A percentile compares a stretch with the other conserved stretches of the same genome.
phyloP scores from a whole-genome alignment of 2,329 filamentous ascomycete species.

The Herpomyces periplanetae region DNA sequence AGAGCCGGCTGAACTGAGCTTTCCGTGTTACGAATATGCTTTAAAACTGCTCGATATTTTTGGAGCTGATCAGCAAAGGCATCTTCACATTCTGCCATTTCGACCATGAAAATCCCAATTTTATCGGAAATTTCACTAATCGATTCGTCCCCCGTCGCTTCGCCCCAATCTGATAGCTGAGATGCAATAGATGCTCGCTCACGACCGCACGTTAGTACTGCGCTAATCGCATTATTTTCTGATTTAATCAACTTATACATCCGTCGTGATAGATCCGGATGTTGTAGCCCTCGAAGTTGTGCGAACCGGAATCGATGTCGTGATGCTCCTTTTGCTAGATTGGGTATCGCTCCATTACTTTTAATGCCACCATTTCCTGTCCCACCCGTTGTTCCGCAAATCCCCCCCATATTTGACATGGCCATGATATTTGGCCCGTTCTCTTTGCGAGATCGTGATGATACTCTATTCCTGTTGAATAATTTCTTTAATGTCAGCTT shows the following conservation, averaged over 20 bases:
- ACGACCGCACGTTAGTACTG: slow-evolving; percentile 44
- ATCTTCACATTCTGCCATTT: slow-evolving; percentile 81
- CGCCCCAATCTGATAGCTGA: slow-evolving; percentile 85
- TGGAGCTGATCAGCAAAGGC: slow-evolving; percentile 50
- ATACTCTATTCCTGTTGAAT: no score
- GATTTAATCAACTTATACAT: slow-evolving; percentile 79
- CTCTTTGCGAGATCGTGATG: no score
- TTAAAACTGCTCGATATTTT: slow-evolving; percentile 40
- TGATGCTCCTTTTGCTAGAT: neutral
- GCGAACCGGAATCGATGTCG: slow-evolving; percentile 35
- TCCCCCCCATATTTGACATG: no score
- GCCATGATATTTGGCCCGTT: no score
- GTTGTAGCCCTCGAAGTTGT: slow-evolving; percentile 42
- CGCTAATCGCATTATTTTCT: slow-evolving; percentile 50
- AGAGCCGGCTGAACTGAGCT: slow-evolving; percentile 70
- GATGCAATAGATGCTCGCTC: slow-evolving; percentile 51
- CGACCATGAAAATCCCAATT: slow-evolving; percentile 56
- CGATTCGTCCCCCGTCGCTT: slow-evolving; percentile 50
- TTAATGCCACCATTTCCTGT: no score
- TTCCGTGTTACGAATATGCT: slow-evolving; percentile 80
- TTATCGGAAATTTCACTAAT: slow-evolving; percentile 79
- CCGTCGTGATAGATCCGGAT: slow-evolving; percentile 57
- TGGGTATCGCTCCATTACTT: no score
- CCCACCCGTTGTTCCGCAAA: no score
- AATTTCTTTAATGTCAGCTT: no score